A percentile compares a stretch with the other conserved stretches of the same genome.
These are phyloP conservation scores for Chrysopogon serrulatus DNA, from an alignment of 176 grass and related monocot species.

Conservation along the genomic window DNA sequence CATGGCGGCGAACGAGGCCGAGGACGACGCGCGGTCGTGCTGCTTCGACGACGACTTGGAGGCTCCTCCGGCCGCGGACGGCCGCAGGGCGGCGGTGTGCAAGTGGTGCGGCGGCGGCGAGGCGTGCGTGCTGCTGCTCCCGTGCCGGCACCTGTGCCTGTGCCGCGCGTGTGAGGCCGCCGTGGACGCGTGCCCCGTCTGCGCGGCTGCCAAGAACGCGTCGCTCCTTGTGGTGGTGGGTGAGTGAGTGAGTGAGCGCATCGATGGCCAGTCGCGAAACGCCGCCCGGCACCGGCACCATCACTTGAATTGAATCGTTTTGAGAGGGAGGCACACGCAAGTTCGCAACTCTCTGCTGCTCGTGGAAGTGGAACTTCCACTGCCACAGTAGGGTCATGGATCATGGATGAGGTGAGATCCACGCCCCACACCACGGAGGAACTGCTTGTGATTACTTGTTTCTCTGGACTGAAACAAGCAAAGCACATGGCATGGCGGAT, in stretches of 20 bases:
- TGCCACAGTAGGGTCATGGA: neutral
- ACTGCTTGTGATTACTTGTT: neutral
- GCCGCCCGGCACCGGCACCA: no score
- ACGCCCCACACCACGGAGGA: neutral
- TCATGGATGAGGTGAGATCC: neutral
- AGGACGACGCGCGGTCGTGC: slow-evolving; percentile 27
- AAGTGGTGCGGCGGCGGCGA: slow-evolving; percentile 25
- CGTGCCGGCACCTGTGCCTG: slow-evolving; percentile 61
- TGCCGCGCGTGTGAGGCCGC: slow-evolving; percentile 36
- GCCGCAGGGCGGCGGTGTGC: slow-evolving; percentile 1
- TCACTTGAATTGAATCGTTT: no score
- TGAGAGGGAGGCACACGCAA: neutral
- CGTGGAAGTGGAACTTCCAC: neutral
- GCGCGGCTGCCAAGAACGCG: slow-evolving; percentile 30
- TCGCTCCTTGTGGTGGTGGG: no score
- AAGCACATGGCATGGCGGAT: no score
- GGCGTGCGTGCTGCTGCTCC: slow-evolving; percentile 54
- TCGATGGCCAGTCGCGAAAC: neutral
- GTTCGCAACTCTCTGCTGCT: neutral
- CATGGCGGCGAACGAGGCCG: neutral
- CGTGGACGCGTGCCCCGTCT: slow-evolving; percentile 42
- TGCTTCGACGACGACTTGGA: slow-evolving; percentile 51
- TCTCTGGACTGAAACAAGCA: neutral
- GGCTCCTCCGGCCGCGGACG: neutral
- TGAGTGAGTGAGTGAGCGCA: no score